A percentile compares a stretch with the other conserved stretches of the same genome.
Conservation (phyloP, 2,329 filamentous ascomycete genomes). For the Periconia sp. region DNA sequence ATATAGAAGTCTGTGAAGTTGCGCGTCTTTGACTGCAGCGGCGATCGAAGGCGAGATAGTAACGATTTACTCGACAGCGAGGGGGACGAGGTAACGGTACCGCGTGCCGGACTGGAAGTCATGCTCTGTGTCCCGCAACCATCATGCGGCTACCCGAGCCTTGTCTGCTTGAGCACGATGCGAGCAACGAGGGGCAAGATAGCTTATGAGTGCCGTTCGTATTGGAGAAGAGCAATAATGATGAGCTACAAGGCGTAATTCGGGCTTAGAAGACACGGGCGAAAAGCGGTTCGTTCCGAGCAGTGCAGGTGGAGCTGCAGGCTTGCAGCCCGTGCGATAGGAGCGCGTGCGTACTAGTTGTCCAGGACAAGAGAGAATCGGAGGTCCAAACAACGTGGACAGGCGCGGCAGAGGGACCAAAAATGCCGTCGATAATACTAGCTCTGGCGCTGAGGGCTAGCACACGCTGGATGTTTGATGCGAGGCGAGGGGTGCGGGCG, state of each 20-base stretch:
- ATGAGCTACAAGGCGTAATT: neutral
- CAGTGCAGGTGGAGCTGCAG: neutral
- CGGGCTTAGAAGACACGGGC: neutral
- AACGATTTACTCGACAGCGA: conserved; percentile 43
- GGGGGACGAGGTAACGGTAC: conserved; percentile 35
- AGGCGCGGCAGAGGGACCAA: neutral
- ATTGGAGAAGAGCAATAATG: neutral
- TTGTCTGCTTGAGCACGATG: conserved; percentile 9
- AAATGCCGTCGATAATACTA: conserved; percentile 1
- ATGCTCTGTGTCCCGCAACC: conserved; percentile 45
- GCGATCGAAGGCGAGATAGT: conserved; percentile 62
- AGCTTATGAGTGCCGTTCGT: conserved; percentile 1
- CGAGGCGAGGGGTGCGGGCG: conserved; percentile 13
- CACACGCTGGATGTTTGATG: conserved; percentile 21
- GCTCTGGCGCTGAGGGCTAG: conserved; percentile 17
- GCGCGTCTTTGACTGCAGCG: conserved; percentile 63
- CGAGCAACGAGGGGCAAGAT: neutral
- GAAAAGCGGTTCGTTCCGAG: neutral
- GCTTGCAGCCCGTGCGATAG: too few relatives aligned
- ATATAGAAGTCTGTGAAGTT: conserved; percentile 81
- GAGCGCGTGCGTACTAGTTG: too few relatives aligned
- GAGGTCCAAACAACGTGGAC: neutral
- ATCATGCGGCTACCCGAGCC: conserved; percentile 47
- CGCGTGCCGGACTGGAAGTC: conserved; percentile 46
- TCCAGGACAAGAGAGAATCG: neutral